phyloP scores from a whole-genome alignment of 2,329 filamentous ascomycete genomes.

The Colletotrichum cereale region DNA sequence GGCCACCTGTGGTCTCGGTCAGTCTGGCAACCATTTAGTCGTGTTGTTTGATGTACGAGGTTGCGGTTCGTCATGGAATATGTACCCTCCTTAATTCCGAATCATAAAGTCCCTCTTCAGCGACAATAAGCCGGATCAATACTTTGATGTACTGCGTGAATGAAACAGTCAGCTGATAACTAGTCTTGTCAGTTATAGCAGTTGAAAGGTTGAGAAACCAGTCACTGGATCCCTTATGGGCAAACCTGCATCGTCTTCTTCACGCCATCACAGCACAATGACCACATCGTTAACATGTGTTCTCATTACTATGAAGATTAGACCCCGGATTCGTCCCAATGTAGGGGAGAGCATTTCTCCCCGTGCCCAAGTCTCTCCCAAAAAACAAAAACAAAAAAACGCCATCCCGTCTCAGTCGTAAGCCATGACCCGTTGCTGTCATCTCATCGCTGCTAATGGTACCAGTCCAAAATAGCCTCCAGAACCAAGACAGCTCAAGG shows the following conservation, averaged over 20 bases:
- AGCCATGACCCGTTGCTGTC: conserved; percentile 17
- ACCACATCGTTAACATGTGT: not conserved
- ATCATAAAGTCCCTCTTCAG: not conserved
- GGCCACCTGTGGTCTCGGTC: not conserved
- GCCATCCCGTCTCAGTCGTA: conserved; percentile 25
- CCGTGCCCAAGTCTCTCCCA: not conserved
- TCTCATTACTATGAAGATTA: conserved; percentile 18
- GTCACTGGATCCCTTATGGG: not conserved
- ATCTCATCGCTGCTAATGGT: conserved; percentile 22
- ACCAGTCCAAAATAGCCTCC: not conserved
- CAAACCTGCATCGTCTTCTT: not conserved
- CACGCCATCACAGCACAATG: not conserved
- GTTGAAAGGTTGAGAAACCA: not conserved
- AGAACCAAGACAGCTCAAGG: conserved; percentile 2
- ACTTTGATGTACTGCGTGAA: not conserved
- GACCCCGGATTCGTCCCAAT: not conserved
- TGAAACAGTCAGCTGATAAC: not conserved
- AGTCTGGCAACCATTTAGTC: not conserved
- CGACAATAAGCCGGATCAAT: not conserved
- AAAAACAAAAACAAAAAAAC: conserved; percentile 1
- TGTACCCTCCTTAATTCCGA: not conserved
- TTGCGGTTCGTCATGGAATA: not conserved
- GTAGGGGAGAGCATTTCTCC: not conserved
- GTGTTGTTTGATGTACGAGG: not conserved
- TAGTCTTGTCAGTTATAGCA: not conserved